Base-by-base conservation (phyloP, 768 basidiomycete species). In the Tylopilus balloui region DNA sequence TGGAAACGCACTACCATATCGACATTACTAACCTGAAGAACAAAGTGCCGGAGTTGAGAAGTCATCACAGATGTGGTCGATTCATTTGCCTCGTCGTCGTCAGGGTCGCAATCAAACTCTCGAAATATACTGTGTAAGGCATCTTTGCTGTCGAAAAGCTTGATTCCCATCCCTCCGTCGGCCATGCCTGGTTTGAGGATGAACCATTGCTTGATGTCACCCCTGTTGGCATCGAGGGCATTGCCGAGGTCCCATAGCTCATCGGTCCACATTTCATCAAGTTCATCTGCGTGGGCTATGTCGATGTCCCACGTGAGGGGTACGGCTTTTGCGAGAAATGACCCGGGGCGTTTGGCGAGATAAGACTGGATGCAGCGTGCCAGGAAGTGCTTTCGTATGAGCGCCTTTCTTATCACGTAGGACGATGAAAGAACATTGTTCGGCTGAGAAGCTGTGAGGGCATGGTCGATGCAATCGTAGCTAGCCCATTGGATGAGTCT, bases 141-240 rank as follows among this genome's bases (percentile, higher is more conserved):
- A 12, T 80, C 79, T 66, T 86, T 86, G 47, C 78, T 84, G 45
- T 86, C 81, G 69, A 99, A 97, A 40, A 99, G 70, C 38, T 93
- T 72, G 55, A 99, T 93, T 2, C 95, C 96, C 77, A 92, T 91
- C 12, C 93, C 96, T 42, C 92, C 79, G 71, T 98, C 94, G 1
- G 93, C 86, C 89, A 99, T 95, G 15, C 92, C 91, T 39, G 96
- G 94, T 71, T 99, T 99, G 44, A 99, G 70, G 52, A 99, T 95
- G 79, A 86, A 98, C 95, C 95, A 97, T 42, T 57, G 72, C 15
- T 54, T 56, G 24, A 36, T 41, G n/a, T 48, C 37, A 15, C 19
- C 23, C 12, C 8, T 32, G 17, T 70, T 71, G 4, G 60, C 54
- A 19, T 83, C 77, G 25, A 96, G 75, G 17, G 75, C 71, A 38